Evolutionary conservation across 176 grass and related monocot species (phyloP).

Genomic region (Oryza australiensis): DNA sequence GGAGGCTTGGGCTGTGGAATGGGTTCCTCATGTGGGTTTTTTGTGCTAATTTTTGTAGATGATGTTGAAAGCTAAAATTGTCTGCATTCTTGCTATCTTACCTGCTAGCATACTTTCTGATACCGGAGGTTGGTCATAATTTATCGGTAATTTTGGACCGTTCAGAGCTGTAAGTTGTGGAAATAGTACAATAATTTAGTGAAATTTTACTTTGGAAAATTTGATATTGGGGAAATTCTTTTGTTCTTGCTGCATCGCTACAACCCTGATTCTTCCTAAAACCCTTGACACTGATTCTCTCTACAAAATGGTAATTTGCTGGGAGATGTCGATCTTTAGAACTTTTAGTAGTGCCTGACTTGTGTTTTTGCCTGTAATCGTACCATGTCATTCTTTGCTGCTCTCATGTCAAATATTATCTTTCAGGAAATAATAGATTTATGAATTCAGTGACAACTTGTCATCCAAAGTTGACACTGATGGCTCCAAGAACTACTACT

Average conservation of each 20-base stretch:
- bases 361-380: not conserved
- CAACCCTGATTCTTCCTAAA: not conserved
- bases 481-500: constrained; percentile 41
- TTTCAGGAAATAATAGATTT: constrained; percentile 16
- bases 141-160: not conserved
- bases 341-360: not conserved
- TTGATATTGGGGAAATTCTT: not conserved
- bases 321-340: not conserved
- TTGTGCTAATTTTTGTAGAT: not conserved
- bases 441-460: constrained; percentile 2
- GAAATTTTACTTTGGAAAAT: not conserved
- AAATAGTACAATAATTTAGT: not conserved
- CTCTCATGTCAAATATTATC: not conserved
- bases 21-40: constrained; percentile 1
- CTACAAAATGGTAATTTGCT: not conserved
- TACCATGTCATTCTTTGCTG: constrained; percentile 33
- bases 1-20: not conserved
- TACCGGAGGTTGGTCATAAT: not conserved
- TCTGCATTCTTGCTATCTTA: not conserved
- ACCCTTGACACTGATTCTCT: not conserved
- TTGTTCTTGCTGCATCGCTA: not conserved
- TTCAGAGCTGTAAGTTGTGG: not conserved
- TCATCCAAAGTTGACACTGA: not conserved
- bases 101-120: not conserved
- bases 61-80: constrained; percentile 14